phyloP scores from a whole-genome alignment of 2,329 filamentous ascomycete genomes.

The Monosporascus sp. region DNA sequence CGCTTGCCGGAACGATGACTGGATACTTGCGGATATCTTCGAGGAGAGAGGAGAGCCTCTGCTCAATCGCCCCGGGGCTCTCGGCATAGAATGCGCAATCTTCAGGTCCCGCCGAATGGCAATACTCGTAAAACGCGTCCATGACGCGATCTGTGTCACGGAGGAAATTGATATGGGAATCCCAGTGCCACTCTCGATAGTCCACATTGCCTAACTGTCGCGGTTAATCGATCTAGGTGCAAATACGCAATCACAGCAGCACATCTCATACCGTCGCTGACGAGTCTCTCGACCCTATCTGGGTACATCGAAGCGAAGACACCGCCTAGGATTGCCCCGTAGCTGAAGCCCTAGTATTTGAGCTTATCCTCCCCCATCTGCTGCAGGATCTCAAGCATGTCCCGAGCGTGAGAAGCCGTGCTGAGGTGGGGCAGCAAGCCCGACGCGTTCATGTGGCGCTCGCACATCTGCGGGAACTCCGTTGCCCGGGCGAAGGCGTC shows the following conservation, averaged over 20 bases:
- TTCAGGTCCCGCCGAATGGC: conserved; percentile 44
- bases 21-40: conserved; percentile 35
- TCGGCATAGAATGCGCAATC: conserved; percentile 39
- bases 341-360: conserved; percentile 51
- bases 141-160: conserved; percentile 51
- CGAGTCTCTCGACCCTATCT: conserved; percentile 43
- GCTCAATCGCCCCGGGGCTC: conserved; percentile 32
- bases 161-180: conserved; percentile 41
- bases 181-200: conserved; percentile 49
- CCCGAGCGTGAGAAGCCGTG: conserved; percentile 40
- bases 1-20: conserved; percentile 33
- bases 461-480: conserved; percentile 39
- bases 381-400: conserved; percentile 43
- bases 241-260: not conserved
- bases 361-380: conserved; percentile 37
- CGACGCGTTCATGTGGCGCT: conserved; percentile 30
- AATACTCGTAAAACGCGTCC: conserved; percentile 47
- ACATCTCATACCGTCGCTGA: conserved; percentile 41
- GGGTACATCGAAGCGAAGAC: conserved; percentile 49
- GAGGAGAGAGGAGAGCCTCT: conserved; percentile 36
- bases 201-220: conserved; percentile 38
- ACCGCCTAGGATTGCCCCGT: conserved; percentile 48
- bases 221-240: conserved; percentile 1
- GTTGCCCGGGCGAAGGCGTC: conserved; percentile 39
- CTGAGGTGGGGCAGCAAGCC: conserved; percentile 36